phyloP scores from a whole-genome alignment of 1,139 yeast species.

The Hyphopichia buzzinii region DNA sequence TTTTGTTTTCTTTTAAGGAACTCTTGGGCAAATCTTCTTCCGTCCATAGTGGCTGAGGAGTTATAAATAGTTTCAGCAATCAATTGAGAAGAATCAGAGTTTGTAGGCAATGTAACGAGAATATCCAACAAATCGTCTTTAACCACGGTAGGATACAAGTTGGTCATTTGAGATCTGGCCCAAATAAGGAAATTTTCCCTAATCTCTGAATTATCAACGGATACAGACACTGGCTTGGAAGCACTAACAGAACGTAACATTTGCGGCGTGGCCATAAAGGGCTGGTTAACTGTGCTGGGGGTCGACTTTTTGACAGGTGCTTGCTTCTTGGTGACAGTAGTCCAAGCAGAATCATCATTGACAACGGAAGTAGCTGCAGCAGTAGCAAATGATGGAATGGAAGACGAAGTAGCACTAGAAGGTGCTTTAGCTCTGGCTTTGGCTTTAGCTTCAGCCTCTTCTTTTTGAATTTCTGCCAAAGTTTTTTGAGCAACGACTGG shows the following conservation, averaged over 20 bases:
- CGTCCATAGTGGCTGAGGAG: constrained; percentile 90
- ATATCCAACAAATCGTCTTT: constrained; percentile 76
- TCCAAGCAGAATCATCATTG: constrained; percentile 44
- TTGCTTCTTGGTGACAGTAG: constrained; percentile 32
- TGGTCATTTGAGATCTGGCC: constrained; percentile 77
- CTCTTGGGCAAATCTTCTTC: constrained; percentile 89
- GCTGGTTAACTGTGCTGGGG: constrained; percentile 9
- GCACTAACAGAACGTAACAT: constrained; percentile 48
- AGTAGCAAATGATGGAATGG: constrained; percentile 28
- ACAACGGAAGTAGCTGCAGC: constrained; percentile 27
- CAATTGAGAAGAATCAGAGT: constrained; percentile 71
- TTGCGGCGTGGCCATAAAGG: constrained; percentile 36
- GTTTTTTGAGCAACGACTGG: constrained; percentile 30
- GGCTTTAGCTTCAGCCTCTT: constrained; percentile 42
- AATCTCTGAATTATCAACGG: constrained; percentile 28
- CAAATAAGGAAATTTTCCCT: constrained; percentile 76
- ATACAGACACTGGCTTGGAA: constrained; percentile 22
- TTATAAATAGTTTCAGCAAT: constrained; percentile 92
- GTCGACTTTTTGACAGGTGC: constrained; percentile 24
- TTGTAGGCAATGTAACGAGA: constrained; percentile 72
- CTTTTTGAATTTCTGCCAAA: constrained; percentile 47
- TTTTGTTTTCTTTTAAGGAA: constrained; percentile 73
- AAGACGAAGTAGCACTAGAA: constrained; percentile 12
- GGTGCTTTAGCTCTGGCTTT: constrained; percentile 22
- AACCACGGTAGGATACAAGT: constrained; percentile 71